Conservation (phyloP, 108 stramenopile species). For the Cyclotella kingstonii region DNA sequence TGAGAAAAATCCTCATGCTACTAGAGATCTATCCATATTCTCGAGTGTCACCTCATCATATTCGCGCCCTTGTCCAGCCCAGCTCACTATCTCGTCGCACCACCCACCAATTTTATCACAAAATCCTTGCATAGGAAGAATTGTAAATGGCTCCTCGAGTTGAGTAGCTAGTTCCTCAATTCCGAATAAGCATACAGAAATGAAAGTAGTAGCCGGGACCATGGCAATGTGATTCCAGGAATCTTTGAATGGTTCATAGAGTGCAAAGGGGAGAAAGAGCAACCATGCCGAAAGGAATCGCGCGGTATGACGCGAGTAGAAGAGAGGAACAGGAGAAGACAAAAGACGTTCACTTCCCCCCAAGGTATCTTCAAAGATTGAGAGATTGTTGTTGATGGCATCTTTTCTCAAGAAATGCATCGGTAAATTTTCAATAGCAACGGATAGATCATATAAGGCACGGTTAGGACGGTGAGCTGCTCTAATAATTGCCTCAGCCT, state of each 20-base stretch:
- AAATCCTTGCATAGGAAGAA: constrained; percentile 74
- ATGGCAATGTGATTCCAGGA: constrained; percentile 14
- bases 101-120: constrained; percentile 63
- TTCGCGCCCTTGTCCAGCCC: constrained; percentile 25
- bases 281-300: constrained; percentile 62
- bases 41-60: constrained; percentile 1
- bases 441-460: no score
- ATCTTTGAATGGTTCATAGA: constrained; percentile 47
- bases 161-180: constrained; percentile 72
- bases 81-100: constrained; percentile 44
- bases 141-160: constrained; percentile 77
- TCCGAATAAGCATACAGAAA: constrained; percentile 63
- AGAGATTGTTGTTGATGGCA: no score
- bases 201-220: constrained; percentile 42
- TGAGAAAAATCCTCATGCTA: constrained; percentile 3
- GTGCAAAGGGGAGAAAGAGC: constrained; percentile 53
- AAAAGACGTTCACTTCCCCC: constrained; percentile 52
- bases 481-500: no score
- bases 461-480: no score
- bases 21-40: background rate
- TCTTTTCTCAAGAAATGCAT: no score
- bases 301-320: constrained; percentile 71
- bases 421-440: no score
- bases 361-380: no score
- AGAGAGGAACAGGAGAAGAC: constrained; percentile 51